A percentile compares a stretch with the other conserved stretches of the same genome.
These are phyloP conservation scores for Raffaelea deltoideospora DNA, from an alignment of 2,329 filamentous ascomycete genomes.

Conservation along the genomic window DNA sequence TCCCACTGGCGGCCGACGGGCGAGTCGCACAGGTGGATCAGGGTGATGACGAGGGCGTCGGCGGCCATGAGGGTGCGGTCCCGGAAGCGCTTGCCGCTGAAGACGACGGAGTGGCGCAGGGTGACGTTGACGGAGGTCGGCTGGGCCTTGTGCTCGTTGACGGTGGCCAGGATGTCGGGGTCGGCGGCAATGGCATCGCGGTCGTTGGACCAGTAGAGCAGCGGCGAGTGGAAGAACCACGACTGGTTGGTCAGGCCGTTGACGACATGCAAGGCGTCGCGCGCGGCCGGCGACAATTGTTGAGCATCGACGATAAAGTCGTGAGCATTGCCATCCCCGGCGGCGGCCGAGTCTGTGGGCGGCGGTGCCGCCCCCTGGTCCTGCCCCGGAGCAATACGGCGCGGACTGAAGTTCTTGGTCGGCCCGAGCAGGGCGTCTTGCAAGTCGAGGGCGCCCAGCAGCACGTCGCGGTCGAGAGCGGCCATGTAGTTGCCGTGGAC, in stretches of 20 bases:
- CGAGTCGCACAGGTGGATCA: constrained; percentile 53
- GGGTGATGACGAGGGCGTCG: constrained; percentile 63
- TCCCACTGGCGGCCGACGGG: constrained; percentile 53
- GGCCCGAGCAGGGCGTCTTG: constrained; percentile 54
- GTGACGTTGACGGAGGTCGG: constrained; percentile 59
- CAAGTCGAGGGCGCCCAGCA: constrained; percentile 51
- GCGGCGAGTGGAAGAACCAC: constrained; percentile 71
- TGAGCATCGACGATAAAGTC: too few relatives aligned
- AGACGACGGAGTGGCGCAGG: constrained; percentile 62
- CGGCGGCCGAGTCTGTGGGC: too few relatives aligned
- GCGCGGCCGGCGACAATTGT: constrained; percentile 27
- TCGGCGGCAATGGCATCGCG: constrained; percentile 41
- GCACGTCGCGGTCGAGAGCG: constrained; percentile 49
- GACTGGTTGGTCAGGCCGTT: constrained; percentile 46
- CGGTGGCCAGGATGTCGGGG: constrained; percentile 47
- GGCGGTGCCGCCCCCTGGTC: too few relatives aligned
- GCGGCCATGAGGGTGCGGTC: constrained; percentile 53
- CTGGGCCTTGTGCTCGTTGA: constrained; percentile 48
- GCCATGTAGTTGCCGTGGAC: constrained; percentile 70
- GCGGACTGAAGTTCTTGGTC: constrained; percentile 39
- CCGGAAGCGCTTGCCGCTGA: constrained; percentile 65
- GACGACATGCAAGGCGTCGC: constrained; percentile 41
- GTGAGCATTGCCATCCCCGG: too few relatives aligned
- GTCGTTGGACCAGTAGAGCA: constrained; percentile 69
- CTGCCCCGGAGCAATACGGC: constrained; percentile 13